Evolutionary conservation across 75 land plant genomes (phyloP).

Genomic region (Pinus taeda): DNA sequence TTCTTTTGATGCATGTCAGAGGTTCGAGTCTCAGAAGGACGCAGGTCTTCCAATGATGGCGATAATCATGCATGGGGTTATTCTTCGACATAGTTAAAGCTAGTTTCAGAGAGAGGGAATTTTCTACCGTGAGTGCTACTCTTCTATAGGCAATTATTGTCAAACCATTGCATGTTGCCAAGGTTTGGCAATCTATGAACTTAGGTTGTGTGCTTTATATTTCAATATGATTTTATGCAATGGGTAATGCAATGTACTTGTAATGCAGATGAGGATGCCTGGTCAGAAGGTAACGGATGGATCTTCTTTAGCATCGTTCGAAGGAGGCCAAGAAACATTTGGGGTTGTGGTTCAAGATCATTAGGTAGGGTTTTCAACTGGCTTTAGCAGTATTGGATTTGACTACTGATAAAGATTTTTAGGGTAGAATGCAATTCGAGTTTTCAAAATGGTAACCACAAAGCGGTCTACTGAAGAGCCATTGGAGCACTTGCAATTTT

Average conservation of each 20-base stretch:
- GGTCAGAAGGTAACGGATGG: slow-evolving; percentile 3
- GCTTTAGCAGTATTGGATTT: not conserved
- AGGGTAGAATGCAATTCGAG: not conserved
- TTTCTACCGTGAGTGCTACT: slow-evolving; percentile 95
- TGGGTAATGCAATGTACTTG: not conserved
- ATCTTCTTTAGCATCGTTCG: not conserved
- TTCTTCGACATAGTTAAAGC: slow-evolving; percentile 3
- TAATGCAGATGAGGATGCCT: slow-evolving; percentile 64
- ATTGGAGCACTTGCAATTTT: too few relatives aligned
- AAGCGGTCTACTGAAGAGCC: not conserved
- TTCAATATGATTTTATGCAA: not conserved
- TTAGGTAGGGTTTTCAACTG: not conserved
- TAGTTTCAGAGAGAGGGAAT: slow-evolving; percentile 61
- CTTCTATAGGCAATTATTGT: slow-evolving; percentile 85
- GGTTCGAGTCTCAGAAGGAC: not conserved
- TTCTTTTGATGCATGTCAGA: not conserved
- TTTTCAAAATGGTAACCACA: not conserved
- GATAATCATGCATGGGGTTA: not conserved
- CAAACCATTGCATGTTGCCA: slow-evolving; percentile 94
- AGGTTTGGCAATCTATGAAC: slow-evolving; percentile 43
- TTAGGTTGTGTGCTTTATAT: not conserved
- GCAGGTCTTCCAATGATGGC: not conserved
- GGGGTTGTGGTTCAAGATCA: not conserved
- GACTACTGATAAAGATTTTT: not conserved
- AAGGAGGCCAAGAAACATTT: not conserved